Percentiles rank a stretch among this genome's conserved stretches.
Evolutionary conservation across 2,329 filamentous ascomycete genomes (phyloP).

Genomic region (Plenodomus biglobosus): DNA sequence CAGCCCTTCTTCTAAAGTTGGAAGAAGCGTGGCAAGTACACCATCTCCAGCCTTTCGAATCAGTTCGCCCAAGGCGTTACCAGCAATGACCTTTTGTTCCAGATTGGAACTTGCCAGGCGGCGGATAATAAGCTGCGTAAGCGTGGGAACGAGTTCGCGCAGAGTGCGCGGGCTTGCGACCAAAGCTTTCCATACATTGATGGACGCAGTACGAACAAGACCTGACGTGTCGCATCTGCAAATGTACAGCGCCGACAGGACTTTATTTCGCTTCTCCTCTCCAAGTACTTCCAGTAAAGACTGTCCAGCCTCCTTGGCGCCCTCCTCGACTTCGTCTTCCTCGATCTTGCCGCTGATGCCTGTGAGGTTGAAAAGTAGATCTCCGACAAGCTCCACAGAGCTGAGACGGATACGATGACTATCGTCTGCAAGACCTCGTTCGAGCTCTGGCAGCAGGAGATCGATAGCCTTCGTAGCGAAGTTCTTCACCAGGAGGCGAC

Average conservation of each 20-base stretch:
- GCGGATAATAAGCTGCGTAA: slow-evolving; percentile 92
- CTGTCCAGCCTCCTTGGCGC: slow-evolving; percentile 80
- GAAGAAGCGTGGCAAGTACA: slow-evolving; percentile 82
- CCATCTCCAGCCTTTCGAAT: slow-evolving; percentile 96
- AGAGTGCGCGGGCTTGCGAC: slow-evolving; percentile 89
- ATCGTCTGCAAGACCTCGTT: slow-evolving; percentile 94
- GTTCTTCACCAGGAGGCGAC: slow-evolving; percentile 94
- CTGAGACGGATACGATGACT: slow-evolving; percentile 97
- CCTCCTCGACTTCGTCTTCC: slow-evolving; percentile 76
- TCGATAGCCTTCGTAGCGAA: slow-evolving; percentile 95
- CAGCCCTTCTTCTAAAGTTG: slow-evolving; percentile 88
- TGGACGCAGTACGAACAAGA: slow-evolving; percentile 83
- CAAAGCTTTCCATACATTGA: slow-evolving; percentile 94
- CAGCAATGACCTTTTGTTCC: slow-evolving; percentile 98
- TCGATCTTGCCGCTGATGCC: slow-evolving; percentile 82
- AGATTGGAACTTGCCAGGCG: slow-evolving; percentile 93
- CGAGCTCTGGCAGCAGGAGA: slow-evolving; percentile 87
- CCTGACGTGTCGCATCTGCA: slow-evolving; percentile 96
- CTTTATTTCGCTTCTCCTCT: slow-evolving; percentile 94
- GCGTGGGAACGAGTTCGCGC: slow-evolving; percentile 91
- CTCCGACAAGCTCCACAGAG: slow-evolving; percentile 95
- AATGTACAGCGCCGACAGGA: slow-evolving; percentile 95
- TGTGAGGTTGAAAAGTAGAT: slow-evolving; percentile 95
- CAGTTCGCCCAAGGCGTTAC: slow-evolving; percentile 92
- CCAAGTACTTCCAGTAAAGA: slow-evolving; percentile 94